These are phyloP conservation scores for Pyricularia sp. DNA, from an alignment of 2,329 filamentous ascomycete species.

Conservation along the genomic window DNA sequence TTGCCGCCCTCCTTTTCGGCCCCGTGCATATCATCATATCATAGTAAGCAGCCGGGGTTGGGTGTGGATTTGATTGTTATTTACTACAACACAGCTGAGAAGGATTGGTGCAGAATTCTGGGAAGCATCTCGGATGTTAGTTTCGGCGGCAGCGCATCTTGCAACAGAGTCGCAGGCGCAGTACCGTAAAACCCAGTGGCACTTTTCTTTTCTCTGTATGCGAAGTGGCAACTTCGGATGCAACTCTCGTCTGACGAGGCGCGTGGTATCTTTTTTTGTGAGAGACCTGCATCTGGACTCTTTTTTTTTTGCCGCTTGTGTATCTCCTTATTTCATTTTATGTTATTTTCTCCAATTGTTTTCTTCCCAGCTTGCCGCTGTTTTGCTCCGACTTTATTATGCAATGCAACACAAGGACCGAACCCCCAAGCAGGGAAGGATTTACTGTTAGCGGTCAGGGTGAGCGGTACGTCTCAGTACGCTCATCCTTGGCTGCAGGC, in stretches of 20 bases:
- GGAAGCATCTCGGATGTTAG: background rate
- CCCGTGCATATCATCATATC: background rate
- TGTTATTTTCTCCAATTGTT: background rate
- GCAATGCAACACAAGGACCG: background rate
- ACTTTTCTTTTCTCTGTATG: background rate
- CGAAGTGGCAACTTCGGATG: background rate
- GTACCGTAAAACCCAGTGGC: background rate
- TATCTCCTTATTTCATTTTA: too few relatives aligned
- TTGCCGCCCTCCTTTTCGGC: background rate
- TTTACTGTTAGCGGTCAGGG: background rate
- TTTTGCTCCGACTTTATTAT: background rate
- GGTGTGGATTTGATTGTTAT: background rate
- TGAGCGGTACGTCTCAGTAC: background rate
- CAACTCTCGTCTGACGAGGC: background rate
- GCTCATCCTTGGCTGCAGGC: background rate
- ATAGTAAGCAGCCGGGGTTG: background rate
- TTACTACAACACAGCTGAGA: too few relatives aligned
- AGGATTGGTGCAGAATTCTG: background rate
- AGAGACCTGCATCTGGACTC: background rate
- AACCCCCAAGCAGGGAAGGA: background rate
- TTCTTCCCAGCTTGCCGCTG: background rate
- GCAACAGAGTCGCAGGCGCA: background rate
- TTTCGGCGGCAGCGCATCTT: background rate
- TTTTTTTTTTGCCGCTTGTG: background rate
- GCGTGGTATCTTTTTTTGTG: background rate